Evolutionary conservation across 352 stramenopile species (phyloP), one percentile per base, ranked within the genome.

Genomic region (Globisporangium splendens): DNA sequence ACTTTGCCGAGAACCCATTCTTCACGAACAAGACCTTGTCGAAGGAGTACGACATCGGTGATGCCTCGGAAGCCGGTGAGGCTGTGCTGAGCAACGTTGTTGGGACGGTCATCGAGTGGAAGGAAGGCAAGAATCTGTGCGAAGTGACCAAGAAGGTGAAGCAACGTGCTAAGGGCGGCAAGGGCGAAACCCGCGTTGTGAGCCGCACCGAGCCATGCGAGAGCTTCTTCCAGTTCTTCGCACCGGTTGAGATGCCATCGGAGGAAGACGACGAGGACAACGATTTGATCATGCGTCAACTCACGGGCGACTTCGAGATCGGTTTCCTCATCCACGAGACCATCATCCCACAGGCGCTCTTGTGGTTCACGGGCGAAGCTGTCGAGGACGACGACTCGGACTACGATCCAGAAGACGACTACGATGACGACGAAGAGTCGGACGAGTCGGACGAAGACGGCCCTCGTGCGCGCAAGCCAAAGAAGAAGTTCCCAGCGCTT

Each of bases 211-310:
- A 94, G 66, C 77, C 82, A 17, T 92, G 83, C 68, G 85, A 94
- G 44, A 91, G 80, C 64, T 94, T 94, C 61, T 94, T 94, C 68
- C 82, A 91, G 69, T 89, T 94, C 65, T 94, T 94, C 63, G 84
- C 81, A 47, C 80, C 80, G 1, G 81, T 92, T 13, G 83, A 92
- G 64, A 92, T 94, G 82, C 85, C 85, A 47, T 89, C 82, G 48
- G 83, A 94, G 60, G 85, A 92, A 44, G 83, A 93, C 46, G 80
- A 90, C 44, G 79, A 91, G 50, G 79, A 93, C 39, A 91, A 77
- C 73, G 82, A 91, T 50, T 83, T 90, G 67, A 89, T 92, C 59
- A 92, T 94, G 83, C 80, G 81, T 44, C 85, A 94, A 63, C 69
- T 94, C 17, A 89, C 76, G 41, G 77, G 73, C 20, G 85, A 94